Base-by-base conservation (phyloP, 1,284 basidiomycete species). In the Dichomitus squalens region DNA sequence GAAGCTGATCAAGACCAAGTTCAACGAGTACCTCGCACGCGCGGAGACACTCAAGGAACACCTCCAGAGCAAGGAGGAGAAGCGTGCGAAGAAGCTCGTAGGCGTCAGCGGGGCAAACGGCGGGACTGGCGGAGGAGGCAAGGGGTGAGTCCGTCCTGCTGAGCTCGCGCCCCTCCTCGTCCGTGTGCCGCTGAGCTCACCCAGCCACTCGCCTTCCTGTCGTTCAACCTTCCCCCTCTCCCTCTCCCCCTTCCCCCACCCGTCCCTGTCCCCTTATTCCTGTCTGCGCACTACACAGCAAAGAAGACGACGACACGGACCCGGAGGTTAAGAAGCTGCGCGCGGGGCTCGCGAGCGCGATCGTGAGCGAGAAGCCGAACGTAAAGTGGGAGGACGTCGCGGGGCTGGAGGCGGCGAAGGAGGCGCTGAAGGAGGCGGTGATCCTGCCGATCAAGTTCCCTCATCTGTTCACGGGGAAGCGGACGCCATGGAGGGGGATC, bases 391-490 rank as follows among this genome's bases (percentile, higher is more conserved):
- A 98, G 70, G 96, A 99, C 73, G 96, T 99, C 40, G 96, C 96
- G 7, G 96, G 96, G 51, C 82, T 99, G 7, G 92, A 95, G 68
- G 90, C 86, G 38, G 96, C 96, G 34, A 99, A 99, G 76, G 95
- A 96, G 56, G 86, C 96, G 11, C 78, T 99, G 67, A 98, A 99
- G 75, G 96, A 99, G 74, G 96, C 97, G 35, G 97, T 99, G 72
- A 98, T 99, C 70, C 80, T 99, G 21, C 96, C 96, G 6, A 98
- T 98, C 83, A 98, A 98, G 75, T 98, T 98, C 70, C 96, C 96
- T 0, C 95, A 98, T 75, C 82, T 99, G 38, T 99, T 99, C 76
- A 98, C 95, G 0, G 97, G 96, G 47, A 98, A 98, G 75, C 88
- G 96, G 25, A 98, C 95, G 23, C 96, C 96, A 1, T 98, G 96